phyloP scores from a whole-genome alignment of 371 early-diverging fungal species.

The Apophysomyces ossiformis region DNA sequence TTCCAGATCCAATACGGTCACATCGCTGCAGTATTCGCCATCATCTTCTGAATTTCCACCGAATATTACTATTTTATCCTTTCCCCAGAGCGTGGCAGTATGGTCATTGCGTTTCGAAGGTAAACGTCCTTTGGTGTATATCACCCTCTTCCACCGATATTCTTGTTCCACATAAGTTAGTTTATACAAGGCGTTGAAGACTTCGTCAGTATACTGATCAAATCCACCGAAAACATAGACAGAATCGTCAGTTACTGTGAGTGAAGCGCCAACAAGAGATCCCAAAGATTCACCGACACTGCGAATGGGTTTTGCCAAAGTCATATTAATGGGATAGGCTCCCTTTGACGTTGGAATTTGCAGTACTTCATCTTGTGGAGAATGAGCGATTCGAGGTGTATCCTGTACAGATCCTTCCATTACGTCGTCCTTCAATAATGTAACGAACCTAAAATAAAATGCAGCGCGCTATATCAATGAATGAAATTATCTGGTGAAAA shows the following conservation, averaged over 20 bases:
- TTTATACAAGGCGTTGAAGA: constrained; percentile 67
- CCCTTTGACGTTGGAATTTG: constrained; percentile 30
- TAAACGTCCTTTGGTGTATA: constrained; percentile 63
- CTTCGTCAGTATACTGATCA: constrained; percentile 71
- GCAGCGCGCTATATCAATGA: neutral
- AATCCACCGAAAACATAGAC: constrained; percentile 75
- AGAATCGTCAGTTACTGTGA: constrained; percentile 50
- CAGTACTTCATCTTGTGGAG: constrained; percentile 19
- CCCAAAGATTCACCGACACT: constrained; percentile 58
- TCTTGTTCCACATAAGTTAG: constrained; percentile 41
- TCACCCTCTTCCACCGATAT: constrained; percentile 60
- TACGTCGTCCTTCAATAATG: neutral
- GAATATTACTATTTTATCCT: constrained; percentile 70
- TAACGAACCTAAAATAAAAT: neutral
- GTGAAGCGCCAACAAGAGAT: constrained; percentile 67
- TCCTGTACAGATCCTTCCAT: constrained; percentile 29
- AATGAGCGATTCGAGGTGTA: constrained; percentile 23
- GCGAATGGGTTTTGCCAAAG: constrained; percentile 35
- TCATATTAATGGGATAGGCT: constrained; percentile 20
- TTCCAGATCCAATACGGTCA: constrained; percentile 62
- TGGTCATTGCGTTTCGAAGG: constrained; percentile 74
- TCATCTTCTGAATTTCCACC: constrained; percentile 72
- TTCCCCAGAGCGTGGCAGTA: constrained; percentile 64
- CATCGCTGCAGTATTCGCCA: constrained; percentile 62
- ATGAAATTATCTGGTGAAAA: neutral